Percentiles rank a stretch among this genome's conserved stretches.
Evolutionary conservation across 805 yeast genomes (phyloP).

Genomic region (Candida coquimbonensis): DNA sequence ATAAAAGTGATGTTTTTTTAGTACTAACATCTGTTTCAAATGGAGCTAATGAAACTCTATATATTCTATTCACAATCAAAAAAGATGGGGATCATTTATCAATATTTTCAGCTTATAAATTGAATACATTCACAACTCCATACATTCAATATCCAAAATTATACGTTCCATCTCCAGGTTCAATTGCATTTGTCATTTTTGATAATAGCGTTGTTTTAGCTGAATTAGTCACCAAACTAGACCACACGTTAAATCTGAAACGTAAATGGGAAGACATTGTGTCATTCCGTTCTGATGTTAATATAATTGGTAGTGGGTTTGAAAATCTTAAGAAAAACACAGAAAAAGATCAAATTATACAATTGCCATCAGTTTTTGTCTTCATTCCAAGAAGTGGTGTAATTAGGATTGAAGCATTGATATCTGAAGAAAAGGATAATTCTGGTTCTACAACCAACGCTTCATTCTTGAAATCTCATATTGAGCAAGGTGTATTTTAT

Average conservation of each 20-base stretch:
- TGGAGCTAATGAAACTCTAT: slow-evolving; percentile 25
- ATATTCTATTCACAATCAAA: slow-evolving; percentile 48
- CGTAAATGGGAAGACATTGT: slow-evolving; percentile 80
- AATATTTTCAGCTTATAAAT: slow-evolving; percentile 57
- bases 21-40: slow-evolving; percentile 35
- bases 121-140: slow-evolving; percentile 40
- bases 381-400: slow-evolving; percentile 56
- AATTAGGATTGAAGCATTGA: slow-evolving; percentile 46
- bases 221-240: slow-evolving; percentile 41
- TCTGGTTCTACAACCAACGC: slow-evolving; percentile 16
- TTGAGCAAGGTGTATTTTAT: slow-evolving; percentile 79
- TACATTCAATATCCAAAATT: slow-evolving; percentile 38
- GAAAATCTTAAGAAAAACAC: slow-evolving; percentile 31
- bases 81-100: slow-evolving; percentile 44
- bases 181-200: slow-evolving; percentile 54
- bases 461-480: slow-evolving; percentile 55
- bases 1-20: slow-evolving; percentile 35
- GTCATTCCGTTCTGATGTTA: slow-evolving; percentile 43
- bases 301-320: slow-evolving; percentile 53
- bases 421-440: slow-evolving; percentile 14
- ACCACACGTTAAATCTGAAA: slow-evolving; percentile 26
- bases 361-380: slow-evolving; percentile 36
- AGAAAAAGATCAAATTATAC: slow-evolving; percentile 22
- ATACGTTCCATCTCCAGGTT: slow-evolving; percentile 49
- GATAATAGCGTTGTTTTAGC: slow-evolving; percentile 57